Percentiles rank a stretch among this genome's conserved stretches.
These are phyloP conservation scores for Begonia fuchsioides DNA, from an alignment of 306 rosid species.

Conservation along the genomic window DNA sequence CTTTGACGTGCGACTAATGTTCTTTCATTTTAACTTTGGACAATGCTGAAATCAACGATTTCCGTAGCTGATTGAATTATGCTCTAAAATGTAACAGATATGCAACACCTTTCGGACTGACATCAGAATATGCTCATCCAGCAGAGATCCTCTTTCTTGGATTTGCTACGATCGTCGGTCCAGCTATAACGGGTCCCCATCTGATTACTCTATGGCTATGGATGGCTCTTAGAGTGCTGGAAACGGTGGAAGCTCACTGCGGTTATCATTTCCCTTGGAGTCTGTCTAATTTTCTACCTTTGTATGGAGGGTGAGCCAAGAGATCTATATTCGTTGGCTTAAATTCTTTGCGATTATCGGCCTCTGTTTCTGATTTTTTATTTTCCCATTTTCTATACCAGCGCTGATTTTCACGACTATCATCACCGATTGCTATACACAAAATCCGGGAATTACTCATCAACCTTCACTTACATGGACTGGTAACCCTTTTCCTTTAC, in stretches of 20 bases:
- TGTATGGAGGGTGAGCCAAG: constrained; percentile 77
- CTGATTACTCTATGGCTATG: constrained; percentile 86
- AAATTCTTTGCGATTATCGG: not conserved
- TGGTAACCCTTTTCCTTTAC: constrained; percentile 26
- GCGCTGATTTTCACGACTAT: constrained; percentile 94
- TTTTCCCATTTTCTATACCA: constrained; percentile 11
- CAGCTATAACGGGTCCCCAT: constrained; percentile 96
- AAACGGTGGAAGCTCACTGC: constrained; percentile 93
- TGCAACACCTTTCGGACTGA: constrained; percentile 93
- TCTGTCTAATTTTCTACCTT: constrained; percentile 71
- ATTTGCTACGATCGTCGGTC: constrained; percentile 84
- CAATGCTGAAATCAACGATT: no score
- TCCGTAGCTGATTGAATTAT: constrained; percentile 7
- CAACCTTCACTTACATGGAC: constrained; percentile 93
- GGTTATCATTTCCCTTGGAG: constrained; percentile 98
- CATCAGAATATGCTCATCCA: constrained; percentile 97
- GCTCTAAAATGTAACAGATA: constrained; percentile 26
- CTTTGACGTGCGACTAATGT: constrained; percentile 2
- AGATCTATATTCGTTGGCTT: not conserved
- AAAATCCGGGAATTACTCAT: constrained; percentile 94
- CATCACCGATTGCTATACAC: constrained; percentile 90
- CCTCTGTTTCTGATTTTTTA: not conserved
- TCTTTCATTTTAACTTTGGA: no score
- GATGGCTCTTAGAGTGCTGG: constrained; percentile 86
- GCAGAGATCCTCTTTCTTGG: constrained; percentile 96